These are phyloP conservation scores for Sarocladiaceae sp. DNA, from an alignment of 2,329 filamentous ascomycete genomes.

Conservation along the genomic window DNA sequence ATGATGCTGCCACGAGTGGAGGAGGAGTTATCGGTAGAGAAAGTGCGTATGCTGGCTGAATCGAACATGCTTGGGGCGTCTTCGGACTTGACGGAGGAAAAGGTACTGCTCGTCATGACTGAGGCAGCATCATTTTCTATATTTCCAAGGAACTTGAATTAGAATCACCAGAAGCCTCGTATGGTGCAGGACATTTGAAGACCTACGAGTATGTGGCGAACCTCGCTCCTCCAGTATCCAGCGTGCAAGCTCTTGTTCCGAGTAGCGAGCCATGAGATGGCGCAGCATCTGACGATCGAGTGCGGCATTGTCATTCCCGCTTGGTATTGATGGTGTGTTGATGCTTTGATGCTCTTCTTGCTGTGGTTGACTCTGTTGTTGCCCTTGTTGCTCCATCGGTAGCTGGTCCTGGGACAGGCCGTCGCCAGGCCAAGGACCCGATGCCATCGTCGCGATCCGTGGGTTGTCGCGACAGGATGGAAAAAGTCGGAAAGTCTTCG, in stretches of 20 bases:
- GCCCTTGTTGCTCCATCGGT: conserved; percentile 1
- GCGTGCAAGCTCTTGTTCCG: conserved; percentile 13
- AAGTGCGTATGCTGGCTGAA: conserved; percentile 24
- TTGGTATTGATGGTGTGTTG: not conserved
- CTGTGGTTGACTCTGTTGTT: conserved; percentile 3
- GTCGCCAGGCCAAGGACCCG: conserved; percentile 11
- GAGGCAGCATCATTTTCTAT: conserved; percentile 27
- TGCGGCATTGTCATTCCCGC: conserved; percentile 7
- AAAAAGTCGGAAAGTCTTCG: not conserved
- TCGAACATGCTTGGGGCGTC: conserved; percentile 31
- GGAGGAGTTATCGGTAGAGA: conserved; percentile 31
- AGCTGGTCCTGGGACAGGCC: conserved; percentile 6
- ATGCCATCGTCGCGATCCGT: conserved; percentile 10
- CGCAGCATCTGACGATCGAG: conserved; percentile 18
- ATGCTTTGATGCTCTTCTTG: not conserved
- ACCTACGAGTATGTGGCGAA: conserved; percentile 8
- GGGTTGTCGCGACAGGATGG: conserved; percentile 7
- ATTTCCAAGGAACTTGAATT: too few relatives aligned
- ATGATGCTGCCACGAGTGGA: conserved; percentile 30
- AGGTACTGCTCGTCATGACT: conserved; percentile 26
- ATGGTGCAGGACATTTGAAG: not conserved
- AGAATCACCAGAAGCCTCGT: too few relatives aligned
- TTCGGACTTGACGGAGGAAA: conserved; percentile 28
- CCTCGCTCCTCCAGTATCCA: conserved; percentile 16
- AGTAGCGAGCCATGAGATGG: conserved; percentile 16